phyloP scores from a whole-genome alignment of 306 rosid genomes.

The Medicago truncatula region DNA sequence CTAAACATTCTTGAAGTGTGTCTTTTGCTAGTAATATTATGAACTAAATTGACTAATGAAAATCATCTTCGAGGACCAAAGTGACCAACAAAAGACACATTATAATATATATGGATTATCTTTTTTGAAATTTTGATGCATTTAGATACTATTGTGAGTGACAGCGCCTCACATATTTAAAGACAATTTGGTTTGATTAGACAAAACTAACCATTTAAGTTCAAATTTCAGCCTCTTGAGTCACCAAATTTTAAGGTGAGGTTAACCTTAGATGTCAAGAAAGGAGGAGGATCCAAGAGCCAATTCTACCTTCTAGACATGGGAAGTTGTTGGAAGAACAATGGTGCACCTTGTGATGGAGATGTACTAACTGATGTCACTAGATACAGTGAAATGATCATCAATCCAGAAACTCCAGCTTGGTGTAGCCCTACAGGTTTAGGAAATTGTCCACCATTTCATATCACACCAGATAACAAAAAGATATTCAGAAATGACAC shows the following conservation, averaged over 20 bases:
- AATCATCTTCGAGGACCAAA: neutral
- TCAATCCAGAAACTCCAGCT: constrained; percentile 58
- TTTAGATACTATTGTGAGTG: neutral
- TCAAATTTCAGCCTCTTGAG: constrained; percentile 51
- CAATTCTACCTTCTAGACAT: constrained; percentile 80
- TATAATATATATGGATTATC: too few relatives aligned
- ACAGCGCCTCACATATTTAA: neutral
- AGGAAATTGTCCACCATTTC: constrained; percentile 77
- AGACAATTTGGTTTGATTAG: neutral
- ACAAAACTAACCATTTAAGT: constrained; percentile 31
- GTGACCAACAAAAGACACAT: neutral
- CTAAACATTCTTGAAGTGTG: neutral
- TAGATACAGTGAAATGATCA: constrained; percentile 79
- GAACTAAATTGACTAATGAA: neutral
- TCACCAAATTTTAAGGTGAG: constrained; percentile 53
- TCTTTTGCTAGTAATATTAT: neutral
- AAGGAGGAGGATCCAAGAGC: constrained; percentile 64
- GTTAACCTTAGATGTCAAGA: constrained; percentile 50
- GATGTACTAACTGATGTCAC: constrained; percentile 70
- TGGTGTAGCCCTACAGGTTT: constrained; percentile 49
- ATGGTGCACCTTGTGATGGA: constrained; percentile 76
- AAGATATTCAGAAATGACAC: constrained; percentile 75
- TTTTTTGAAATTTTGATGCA: neutral
- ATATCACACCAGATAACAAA: constrained; percentile 64
- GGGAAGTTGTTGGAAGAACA: constrained; percentile 88